These are phyloP conservation scores for Takakia lepidozioides DNA, from an alignment of 225 moss, liverwort and hornwort genomes.

Conservation along the genomic window DNA sequence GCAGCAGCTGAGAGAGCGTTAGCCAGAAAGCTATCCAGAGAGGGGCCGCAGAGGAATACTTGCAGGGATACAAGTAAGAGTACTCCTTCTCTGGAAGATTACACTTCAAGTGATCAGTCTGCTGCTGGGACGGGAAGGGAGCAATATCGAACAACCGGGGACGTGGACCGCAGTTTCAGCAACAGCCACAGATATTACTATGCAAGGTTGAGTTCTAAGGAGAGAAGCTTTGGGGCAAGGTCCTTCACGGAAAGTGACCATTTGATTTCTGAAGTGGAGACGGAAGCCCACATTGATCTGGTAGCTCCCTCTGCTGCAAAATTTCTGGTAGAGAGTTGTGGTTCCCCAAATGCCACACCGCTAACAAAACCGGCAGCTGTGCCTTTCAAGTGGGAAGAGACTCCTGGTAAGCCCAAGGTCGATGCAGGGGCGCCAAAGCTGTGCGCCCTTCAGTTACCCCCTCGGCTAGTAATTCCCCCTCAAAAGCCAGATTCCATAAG, in stretches of 20 bases:
- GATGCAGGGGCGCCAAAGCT: conserved; percentile 16
- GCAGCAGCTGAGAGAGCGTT: conserved; percentile 27
- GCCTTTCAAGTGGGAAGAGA: conserved; percentile 45
- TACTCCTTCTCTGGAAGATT: too few species aligned
- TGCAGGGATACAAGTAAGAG: not conserved
- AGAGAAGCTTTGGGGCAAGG: conserved; percentile 17
- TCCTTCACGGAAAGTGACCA: conserved; percentile 22
- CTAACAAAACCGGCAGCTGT: conserved; percentile 19
- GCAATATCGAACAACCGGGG: too few species aligned
- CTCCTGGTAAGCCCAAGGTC: conserved; percentile 35
- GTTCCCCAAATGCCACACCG: conserved; percentile 28
- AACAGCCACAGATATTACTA: conserved; percentile 41
- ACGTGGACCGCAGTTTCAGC: conserved; percentile 21
- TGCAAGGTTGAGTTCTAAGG: conserved; percentile 15
- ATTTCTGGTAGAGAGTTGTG: conserved; percentile 38
- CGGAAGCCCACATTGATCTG: conserved; percentile 36
- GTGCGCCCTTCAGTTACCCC: conserved; percentile 40
- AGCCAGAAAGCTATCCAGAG: conserved; percentile 16
- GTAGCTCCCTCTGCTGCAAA: conserved; percentile 47
- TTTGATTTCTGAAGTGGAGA: conserved; percentile 40
- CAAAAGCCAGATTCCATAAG: conserved; percentile 8
- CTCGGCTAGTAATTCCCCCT: conserved; percentile 26
- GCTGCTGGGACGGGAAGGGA: too few species aligned
- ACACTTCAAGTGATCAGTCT: too few species aligned
- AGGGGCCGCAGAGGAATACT: conserved; percentile 1